phyloP scores from a whole-genome alignment of 23 red algal species.

The Agarophyton chilense region DNA sequence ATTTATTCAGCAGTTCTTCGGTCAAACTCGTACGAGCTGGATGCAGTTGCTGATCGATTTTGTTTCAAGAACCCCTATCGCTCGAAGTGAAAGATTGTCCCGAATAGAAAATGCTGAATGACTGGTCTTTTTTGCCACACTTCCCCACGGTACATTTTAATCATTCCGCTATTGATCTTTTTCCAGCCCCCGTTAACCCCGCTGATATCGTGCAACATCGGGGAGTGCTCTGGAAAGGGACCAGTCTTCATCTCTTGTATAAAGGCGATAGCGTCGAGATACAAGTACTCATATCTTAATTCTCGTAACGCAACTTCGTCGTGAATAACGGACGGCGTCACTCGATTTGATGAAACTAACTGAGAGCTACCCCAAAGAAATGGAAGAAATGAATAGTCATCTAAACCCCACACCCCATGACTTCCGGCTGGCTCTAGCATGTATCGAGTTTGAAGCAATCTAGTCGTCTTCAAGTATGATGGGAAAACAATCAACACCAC shows the following conservation, averaged over 20 bases:
- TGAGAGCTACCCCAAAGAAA: conserved; percentile 95
- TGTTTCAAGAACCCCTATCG: not conserved
- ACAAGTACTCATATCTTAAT: conserved; percentile 85
- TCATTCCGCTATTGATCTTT: conserved; percentile 87
- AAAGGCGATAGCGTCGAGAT: conserved; percentile 89
- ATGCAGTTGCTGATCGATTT: not conserved
- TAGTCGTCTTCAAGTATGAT: conserved; percentile 79
- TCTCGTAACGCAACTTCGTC: conserved; percentile 55
- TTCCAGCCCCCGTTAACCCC: conserved; percentile 80
- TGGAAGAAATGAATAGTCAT: conserved; percentile 96
- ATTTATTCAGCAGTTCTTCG: too few relatives aligned
- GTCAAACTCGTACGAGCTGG: too few relatives aligned
- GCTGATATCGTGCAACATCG: conserved; percentile 91
- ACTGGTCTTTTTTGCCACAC: conserved; percentile 94
- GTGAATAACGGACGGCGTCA: conserved; percentile 55
- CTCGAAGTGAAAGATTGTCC: conserved; percentile 68
- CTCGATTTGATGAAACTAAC: conserved; percentile 51
- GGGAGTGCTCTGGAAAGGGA: conserved; percentile 91
- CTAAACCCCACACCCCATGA: conserved; percentile 98
- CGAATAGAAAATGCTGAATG: conserved; percentile 93
- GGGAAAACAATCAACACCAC: conserved; percentile 84
- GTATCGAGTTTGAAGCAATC: conserved; percentile 82
- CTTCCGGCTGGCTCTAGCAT: conserved; percentile 96
- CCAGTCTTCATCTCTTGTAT: conserved; percentile 92
- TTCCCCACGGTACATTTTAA: conserved; percentile 97